Percentiles rank a stretch among this genome's conserved stretches.
Conservation (phyloP, 805 yeast species). For the Clavispora fructus region DNA sequence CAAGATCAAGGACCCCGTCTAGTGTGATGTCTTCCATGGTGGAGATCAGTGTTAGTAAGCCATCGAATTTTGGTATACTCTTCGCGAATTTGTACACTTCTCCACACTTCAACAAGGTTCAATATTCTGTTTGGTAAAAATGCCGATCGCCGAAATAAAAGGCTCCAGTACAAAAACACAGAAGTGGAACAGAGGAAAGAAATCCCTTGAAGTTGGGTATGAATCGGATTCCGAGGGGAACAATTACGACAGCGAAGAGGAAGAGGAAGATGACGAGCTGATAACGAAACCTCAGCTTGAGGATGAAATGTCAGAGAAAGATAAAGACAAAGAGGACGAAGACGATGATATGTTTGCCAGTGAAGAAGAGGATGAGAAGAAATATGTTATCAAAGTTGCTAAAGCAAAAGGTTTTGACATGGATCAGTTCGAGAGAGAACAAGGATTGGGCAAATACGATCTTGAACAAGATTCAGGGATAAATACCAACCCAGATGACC, state of each 20-base stretch:
- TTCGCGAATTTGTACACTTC: not conserved
- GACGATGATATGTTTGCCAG: conserved; percentile 43
- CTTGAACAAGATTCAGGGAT: conserved; percentile 5
- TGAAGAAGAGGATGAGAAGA: conserved; percentile 6
- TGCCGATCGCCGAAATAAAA: not conserved
- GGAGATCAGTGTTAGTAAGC: not conserved
- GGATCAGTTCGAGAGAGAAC: conserved; percentile 23
- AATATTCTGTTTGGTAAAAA: not conserved
- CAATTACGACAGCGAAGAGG: conserved; percentile 2
- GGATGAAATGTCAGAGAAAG: conserved; percentile 5
- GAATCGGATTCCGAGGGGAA: conserved; percentile 14
- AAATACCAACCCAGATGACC: conserved; percentile 7
- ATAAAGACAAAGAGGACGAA: conserved; percentile 13
- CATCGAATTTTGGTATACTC: not conserved
- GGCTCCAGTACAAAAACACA: not conserved
- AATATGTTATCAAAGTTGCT: not conserved
- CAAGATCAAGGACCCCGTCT: conserved; percentile 52
- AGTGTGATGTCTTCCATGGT: conserved; percentile 30
- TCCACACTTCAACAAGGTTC: not conserved
- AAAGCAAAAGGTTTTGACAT: conserved; percentile 9
- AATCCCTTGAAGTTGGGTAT: conserved; percentile 5
- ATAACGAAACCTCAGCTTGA: conserved; percentile 1
- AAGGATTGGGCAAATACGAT: conserved; percentile 17
- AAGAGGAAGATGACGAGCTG: not conserved
- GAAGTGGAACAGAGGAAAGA: not conserved